Evolutionary conservation across 75 land plant genomes (phyloP), one percentile per base, ranked within the genome.

Genomic region (Ceratopteris richardii): DNA sequence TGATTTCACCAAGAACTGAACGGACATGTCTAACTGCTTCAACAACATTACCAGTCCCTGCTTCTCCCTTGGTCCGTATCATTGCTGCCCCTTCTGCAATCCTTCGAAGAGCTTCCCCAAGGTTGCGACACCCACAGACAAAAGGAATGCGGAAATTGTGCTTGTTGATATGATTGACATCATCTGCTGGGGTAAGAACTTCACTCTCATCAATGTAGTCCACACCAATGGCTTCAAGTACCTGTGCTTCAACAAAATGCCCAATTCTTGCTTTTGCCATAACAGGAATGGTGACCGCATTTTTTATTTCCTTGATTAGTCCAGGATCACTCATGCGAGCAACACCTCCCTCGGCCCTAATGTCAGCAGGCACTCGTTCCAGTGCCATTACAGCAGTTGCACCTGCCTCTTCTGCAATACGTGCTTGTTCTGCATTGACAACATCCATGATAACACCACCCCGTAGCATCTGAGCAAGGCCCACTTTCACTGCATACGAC

Each of bases 11-110:
- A 23, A 66, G 31, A 1, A 72, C 69, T 5, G 26, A 80, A 21
- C 95, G 58, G 31, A 86, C 86, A 50, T 89, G 95, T 5, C 95
- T 58, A 12, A 89, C 95, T 31, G 95, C 91, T 73, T 89, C 95
- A 42, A 89, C 73, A 9, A 89, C 56, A 56, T 89, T 86, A 6
- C 95, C 95, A 5, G 95, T 86, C n/a, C 91, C 91, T 27, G 95
- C 95, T 69, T 90, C 96, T 24, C 96, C 96, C 58, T 90, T 87
- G 37, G 96, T 88, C 51, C 93, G 58, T 43, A 88, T 88, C 93
- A 88, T 84, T n/a, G 74, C 74, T 16, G 74, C 70, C 10, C 74
- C 74, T 40, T 71, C 74, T 7, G 70, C 74, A 50, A 71, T 58
- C 41, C 74, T 68, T 18, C 74, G 20, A 23, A 71, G 21, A 18